phyloP scores from a whole-genome alignment of 2,329 filamentous ascomycete species.

The Pleochaeta shiraiana region DNA sequence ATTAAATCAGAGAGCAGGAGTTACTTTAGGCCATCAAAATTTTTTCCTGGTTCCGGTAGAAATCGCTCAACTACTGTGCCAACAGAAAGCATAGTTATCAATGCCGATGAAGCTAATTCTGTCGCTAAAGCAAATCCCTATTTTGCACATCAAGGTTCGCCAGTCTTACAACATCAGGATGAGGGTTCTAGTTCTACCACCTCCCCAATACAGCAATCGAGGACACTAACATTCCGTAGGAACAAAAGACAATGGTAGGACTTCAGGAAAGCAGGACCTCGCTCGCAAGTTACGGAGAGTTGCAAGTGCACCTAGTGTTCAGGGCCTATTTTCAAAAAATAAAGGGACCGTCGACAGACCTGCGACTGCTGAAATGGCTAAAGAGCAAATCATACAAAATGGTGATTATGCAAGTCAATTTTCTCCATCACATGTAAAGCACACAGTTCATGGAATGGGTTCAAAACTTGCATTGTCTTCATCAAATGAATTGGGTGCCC shows the following conservation, averaged over 20 bases:
- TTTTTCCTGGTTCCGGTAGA: constrained; percentile 70
- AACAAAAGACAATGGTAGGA: constrained; percentile 41
- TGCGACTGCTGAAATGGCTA: constrained; percentile 67
- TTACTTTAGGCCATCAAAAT: constrained; percentile 63
- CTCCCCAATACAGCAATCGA: constrained; percentile 69
- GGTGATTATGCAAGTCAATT: constrained; percentile 26
- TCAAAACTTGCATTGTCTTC: constrained; percentile 21
- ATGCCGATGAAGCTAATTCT: constrained; percentile 61
- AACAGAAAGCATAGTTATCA: constrained; percentile 78
- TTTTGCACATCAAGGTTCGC: constrained; percentile 89
- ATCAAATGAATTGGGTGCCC: constrained; percentile 32
- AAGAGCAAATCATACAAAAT: constrained; percentile 48
- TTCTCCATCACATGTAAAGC: constrained; percentile 25
- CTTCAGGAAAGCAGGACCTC: constrained; percentile 74
- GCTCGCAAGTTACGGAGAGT: constrained; percentile 84
- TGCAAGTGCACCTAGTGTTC: constrained; percentile 89
- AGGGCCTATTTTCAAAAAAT: constrained; percentile 57
- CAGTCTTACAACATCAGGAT: constrained; percentile 83
- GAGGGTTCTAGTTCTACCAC: constrained; percentile 76
- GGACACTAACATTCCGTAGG: constrained; percentile 49
- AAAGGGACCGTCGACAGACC: constrained; percentile 44
- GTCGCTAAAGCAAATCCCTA: constrained; percentile 94
- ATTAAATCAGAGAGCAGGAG: constrained; percentile 19
- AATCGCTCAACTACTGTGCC: constrained; percentile 79
- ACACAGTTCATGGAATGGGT: constrained; percentile 14